A percentile compares a stretch with the other conserved stretches of the same genome.
phyloP scores from a whole-genome alignment of 768 basidiomycete species.

The Serpula lacrymans region DNA sequence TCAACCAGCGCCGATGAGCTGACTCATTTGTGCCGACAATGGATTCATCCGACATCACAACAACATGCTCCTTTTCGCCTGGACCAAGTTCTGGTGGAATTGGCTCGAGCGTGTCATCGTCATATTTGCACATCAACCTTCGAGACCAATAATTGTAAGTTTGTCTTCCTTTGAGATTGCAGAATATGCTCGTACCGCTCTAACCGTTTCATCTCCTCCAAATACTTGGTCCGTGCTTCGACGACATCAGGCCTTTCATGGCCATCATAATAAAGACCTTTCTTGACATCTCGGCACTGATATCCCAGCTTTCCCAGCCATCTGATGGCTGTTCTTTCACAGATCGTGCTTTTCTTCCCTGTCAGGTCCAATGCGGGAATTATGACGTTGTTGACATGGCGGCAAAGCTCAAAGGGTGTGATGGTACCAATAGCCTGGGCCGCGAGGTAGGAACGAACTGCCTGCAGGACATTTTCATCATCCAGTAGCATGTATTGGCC shows the following conservation, averaged over 20 bases:
- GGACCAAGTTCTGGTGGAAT: constrained; percentile 8
- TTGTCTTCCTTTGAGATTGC: not conserved
- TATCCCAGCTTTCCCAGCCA: constrained; percentile 27
- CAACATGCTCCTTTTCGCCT: constrained; percentile 7
- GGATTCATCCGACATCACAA: constrained; percentile 17
- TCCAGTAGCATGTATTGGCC: not conserved
- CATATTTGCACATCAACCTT: constrained; percentile 4
- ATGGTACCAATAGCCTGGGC: not conserved
- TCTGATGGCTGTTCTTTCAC: not conserved
- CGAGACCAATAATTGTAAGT: no score
- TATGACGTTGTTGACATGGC: not conserved
- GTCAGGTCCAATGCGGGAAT: not conserved
- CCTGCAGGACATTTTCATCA: not conserved
- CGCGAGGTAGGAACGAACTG: not conserved
- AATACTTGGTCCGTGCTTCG: constrained; percentile 7
- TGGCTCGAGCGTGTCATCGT: constrained; percentile 3
- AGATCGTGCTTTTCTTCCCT: not conserved
- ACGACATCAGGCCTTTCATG: constrained; percentile 20
- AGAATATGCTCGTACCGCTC: constrained; percentile 3
- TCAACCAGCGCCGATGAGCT: constrained; percentile 12
- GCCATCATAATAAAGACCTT: constrained; percentile 19
- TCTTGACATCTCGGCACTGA: constrained; percentile 14
- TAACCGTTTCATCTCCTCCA: not conserved
- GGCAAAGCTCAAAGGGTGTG: not conserved
- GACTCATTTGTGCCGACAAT: constrained; percentile 13